These are phyloP conservation scores for Fusarium brevicatenulatum DNA, from an alignment of 2,329 filamentous ascomycete species.

Conservation along the genomic window DNA sequence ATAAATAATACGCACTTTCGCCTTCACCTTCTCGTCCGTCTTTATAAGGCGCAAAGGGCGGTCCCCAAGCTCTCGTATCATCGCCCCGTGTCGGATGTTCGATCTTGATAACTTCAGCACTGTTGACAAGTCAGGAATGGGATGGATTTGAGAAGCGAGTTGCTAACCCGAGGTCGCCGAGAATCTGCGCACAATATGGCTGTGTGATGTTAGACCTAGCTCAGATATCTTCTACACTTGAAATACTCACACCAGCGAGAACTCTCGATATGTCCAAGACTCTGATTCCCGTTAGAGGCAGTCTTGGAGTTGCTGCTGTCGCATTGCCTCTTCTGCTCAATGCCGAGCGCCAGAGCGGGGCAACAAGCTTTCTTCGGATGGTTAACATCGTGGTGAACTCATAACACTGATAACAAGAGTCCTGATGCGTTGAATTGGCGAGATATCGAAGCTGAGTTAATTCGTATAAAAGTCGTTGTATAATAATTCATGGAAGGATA, in stretches of 20 bases:
- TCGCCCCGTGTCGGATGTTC: slow-evolving; percentile 91
- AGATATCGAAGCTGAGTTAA: fast-evolving
- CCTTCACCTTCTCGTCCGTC: slow-evolving; percentile 69
- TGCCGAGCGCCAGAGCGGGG: background rate
- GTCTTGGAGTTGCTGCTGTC: fast-evolving
- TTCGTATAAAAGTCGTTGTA: background rate
- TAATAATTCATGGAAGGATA: fast-evolving
- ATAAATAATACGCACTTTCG: slow-evolving; percentile 92
- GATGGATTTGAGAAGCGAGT: fast-evolving
- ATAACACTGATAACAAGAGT: background rate
- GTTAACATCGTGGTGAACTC: background rate
- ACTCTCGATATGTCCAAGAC: slow-evolving; percentile 57
- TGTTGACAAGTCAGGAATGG: slow-evolving; percentile 47
- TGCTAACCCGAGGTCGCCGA: slow-evolving; percentile 75
- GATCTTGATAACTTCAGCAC: slow-evolving; percentile 95
- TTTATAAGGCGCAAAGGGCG: slow-evolving; percentile 85
- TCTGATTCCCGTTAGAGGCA: background rate
- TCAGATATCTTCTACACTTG: fast-evolving
- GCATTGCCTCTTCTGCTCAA: background rate
- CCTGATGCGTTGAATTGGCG: fast-evolving
- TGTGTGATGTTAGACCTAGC: slow-evolving; percentile 48
- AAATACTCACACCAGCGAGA: slow-evolving; percentile 76
- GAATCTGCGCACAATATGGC: slow-evolving; percentile 96
- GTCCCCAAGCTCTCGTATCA: slow-evolving; percentile 94
- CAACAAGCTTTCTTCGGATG: background rate